phyloP scores from a whole-genome alignment of 352 stramenopile species.

The Phytopythium helicoides region DNA sequence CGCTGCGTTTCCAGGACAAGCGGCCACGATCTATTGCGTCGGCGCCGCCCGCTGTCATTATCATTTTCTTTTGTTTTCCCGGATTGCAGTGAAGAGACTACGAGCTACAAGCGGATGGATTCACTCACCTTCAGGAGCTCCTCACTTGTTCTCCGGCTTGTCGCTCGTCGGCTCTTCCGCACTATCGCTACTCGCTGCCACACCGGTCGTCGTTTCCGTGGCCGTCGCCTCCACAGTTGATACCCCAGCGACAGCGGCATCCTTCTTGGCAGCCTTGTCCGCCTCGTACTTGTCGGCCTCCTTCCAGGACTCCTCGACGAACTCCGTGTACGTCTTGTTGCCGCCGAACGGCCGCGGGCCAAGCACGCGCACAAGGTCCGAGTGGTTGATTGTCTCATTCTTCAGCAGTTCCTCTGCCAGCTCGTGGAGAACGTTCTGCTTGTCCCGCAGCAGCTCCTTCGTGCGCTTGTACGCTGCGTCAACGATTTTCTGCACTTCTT shows the following conservation, averaged over 20 bases:
- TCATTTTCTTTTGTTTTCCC: no score
- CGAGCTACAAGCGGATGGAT: no score
- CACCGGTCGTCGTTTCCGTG: slow-evolving; percentile 19
- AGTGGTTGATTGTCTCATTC: slow-evolving; percentile 99
- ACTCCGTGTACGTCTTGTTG: slow-evolving; percentile 97
- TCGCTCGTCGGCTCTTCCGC: slow-evolving; percentile 21
- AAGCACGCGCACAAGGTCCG: slow-evolving; percentile 96
- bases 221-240: slow-evolving; percentile 8
- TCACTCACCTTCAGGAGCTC: not conserved
- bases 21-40: slow-evolving; percentile 17
- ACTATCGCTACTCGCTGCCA: slow-evolving; percentile 1
- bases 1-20: not conserved
- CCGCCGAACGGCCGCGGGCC: slow-evolving; percentile 92
- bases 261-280: slow-evolving; percentile 46
- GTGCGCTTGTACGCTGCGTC: slow-evolving; percentile 96
- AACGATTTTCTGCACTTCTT: slow-evolving; percentile 98
- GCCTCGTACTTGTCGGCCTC: slow-evolving; percentile 80
- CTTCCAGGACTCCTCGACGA: slow-evolving; percentile 88
- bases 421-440: slow-evolving; percentile 91
- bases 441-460: slow-evolving; percentile 93
- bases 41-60: slow-evolving; percentile 1
- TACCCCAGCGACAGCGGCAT: slow-evolving; percentile 2
- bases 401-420: slow-evolving; percentile 95
- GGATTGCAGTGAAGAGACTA: no score
- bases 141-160: slow-evolving; percentile 23